Evolutionary conservation across 768 basidiomycete genomes (phyloP).

Genomic region (Pulveroboletus frians): DNA sequence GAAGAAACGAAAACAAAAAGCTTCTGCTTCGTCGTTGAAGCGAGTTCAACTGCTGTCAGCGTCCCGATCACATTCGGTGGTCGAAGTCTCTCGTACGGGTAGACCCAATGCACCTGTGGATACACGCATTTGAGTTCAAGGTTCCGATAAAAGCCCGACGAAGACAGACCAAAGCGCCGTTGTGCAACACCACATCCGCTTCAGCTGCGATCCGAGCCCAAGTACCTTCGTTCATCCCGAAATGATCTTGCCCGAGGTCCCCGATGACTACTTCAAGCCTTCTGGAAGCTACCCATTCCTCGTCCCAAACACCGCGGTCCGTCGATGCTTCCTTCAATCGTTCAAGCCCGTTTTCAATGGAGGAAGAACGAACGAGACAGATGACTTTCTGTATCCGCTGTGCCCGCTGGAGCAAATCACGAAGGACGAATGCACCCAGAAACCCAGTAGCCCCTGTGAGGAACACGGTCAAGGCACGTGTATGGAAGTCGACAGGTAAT

Average conservation of each 20-base stretch:
- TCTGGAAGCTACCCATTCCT: slow-evolving; percentile 65
- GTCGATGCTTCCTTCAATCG: slow-evolving; percentile 67
- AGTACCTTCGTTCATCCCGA: slow-evolving; percentile 59
- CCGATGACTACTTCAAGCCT: slow-evolving; percentile 78
- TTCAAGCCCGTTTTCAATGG: slow-evolving; percentile 52
- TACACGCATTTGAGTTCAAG: background rate
- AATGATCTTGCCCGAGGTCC: slow-evolving; percentile 69
- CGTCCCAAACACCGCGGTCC: slow-evolving; percentile 86
- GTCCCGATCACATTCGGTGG: slow-evolving; percentile 92
- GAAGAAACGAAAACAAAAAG: slow-evolving; percentile 87
- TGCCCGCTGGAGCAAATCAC: slow-evolving; percentile 62
- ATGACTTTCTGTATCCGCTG: slow-evolving; percentile 78
- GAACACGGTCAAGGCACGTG: slow-evolving; percentile 69
- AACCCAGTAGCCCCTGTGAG: slow-evolving; percentile 97
- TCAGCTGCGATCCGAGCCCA: slow-evolving; percentile 70
- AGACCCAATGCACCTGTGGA: slow-evolving; percentile 93
- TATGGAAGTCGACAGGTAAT: slow-evolving; percentile 51
- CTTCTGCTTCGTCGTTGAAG: slow-evolving; percentile 70
- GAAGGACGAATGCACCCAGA: slow-evolving; percentile 88
- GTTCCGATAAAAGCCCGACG: background rate
- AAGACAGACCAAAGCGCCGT: slow-evolving; percentile 86
- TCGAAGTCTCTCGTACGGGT: slow-evolving; percentile 91
- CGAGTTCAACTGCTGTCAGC: slow-evolving; percentile 75
- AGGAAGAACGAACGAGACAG: slow-evolving; percentile 81
- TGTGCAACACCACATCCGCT: slow-evolving; percentile 84